Conservation (phyloP, 768 basidiomycete species). For the Boletus rex-veris region DNA sequence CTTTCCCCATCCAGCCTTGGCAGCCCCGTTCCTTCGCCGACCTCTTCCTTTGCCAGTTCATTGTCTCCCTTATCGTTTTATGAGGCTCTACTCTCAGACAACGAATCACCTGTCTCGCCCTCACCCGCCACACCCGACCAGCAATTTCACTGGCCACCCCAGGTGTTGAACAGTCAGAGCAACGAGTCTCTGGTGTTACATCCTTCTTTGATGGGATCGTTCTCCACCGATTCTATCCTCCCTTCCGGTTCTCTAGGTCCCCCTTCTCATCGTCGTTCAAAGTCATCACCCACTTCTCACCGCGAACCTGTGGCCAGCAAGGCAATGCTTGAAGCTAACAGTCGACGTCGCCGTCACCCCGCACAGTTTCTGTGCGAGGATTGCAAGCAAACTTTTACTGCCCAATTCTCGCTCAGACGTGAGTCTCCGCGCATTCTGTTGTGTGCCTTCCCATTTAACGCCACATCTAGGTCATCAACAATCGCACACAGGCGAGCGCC, state of each 20-base stretch:
- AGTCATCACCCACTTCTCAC: slow-evolving; percentile 10
- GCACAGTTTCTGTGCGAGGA: slow-evolving; percentile 16
- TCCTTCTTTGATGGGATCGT: neutral
- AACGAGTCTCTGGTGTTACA: slow-evolving; percentile 4
- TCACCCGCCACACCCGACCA: slow-evolving; percentile 18
- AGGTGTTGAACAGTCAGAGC: neutral
- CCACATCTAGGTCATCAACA: slow-evolving; percentile 25
- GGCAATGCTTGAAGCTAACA: slow-evolving; percentile 32
- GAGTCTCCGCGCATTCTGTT: slow-evolving; percentile 2
- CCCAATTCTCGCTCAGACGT: slow-evolving; percentile 33
- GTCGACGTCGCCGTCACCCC: slow-evolving; percentile 29
- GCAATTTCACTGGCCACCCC: slow-evolving; percentile 1
- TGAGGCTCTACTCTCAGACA: slow-evolving; percentile 18
- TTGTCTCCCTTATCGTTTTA: slow-evolving; percentile 20
- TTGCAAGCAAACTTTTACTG: slow-evolving; percentile 28
- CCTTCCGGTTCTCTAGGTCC: neutral
- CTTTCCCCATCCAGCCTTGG: slow-evolving; percentile 13
- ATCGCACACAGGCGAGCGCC: slow-evolving; percentile 28
- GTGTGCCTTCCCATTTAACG: neutral
- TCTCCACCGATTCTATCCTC: slow-evolving; percentile 1
- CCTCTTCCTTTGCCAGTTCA: slow-evolving; percentile 23
- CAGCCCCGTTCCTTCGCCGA: slow-evolving; percentile 23
- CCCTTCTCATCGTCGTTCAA: slow-evolving; percentile 15
- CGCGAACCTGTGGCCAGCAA: slow-evolving; percentile 27
- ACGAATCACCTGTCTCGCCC: slow-evolving; percentile 15